These are phyloP conservation scores for Solanum hybrid DNA, from an alignment of 305 asterid genomes.

Conservation along the genomic window DNA sequence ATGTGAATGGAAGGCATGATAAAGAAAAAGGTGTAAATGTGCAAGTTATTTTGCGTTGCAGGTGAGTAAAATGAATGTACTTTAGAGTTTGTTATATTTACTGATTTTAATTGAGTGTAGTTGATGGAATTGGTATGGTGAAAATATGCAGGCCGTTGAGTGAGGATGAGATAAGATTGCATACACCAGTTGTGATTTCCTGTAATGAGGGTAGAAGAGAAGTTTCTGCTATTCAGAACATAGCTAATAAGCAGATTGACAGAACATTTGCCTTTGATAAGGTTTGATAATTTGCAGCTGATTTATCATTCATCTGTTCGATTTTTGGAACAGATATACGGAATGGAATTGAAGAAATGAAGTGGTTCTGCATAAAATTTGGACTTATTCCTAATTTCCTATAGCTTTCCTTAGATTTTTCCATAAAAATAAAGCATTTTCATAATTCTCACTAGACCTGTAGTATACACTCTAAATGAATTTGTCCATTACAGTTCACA, in stretches of 20 bases:
- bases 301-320: neutral
- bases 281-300: conserved; percentile 28
- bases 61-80: conserved; percentile 30
- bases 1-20: conserved; percentile 63
- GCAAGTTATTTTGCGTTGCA: conserved; percentile 89
- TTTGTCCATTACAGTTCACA: neutral
- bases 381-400: neutral
- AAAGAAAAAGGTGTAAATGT: conserved; percentile 95
- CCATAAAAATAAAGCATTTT: neutral
- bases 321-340: neutral
- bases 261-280: conserved; percentile 87
- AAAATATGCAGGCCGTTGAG: conserved; percentile 63
- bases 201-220: conserved; percentile 84
- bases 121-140: neutral
- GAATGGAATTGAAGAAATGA: neutral
- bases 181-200: conserved; percentile 72
- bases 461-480: neutral
- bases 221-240: conserved; percentile 83
- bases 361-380: neutral
- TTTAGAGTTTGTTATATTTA: neutral
- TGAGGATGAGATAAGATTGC: conserved; percentile 77
- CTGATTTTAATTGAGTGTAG: neutral
- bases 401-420: neutral
- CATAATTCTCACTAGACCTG: neutral
- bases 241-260: conserved; percentile 99